Base-by-base conservation (phyloP, 768 basidiomycete genomes). In the Phlebiopsis flavidoalba region DNA sequence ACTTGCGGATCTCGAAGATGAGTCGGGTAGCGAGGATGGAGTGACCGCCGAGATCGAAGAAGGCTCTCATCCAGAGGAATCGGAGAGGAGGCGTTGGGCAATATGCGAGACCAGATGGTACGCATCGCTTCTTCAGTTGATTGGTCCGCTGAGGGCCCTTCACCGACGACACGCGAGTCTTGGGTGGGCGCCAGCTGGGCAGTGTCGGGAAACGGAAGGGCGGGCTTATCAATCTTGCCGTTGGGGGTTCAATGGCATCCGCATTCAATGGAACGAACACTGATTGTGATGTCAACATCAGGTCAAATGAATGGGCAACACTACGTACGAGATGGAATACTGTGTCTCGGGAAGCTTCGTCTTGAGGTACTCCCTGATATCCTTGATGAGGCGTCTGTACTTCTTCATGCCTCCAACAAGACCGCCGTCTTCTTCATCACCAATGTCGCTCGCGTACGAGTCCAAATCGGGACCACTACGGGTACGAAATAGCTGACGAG, bases 221-320 rank as follows among this genome's bases (percentile, higher is more conserved):
- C 91, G 0, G 97, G 96, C 71, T 98, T 99, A 79, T 99, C 97
- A 72, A 99, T 89, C 76, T 99, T 99, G 63, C 97, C 97, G 71
- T 98, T 99, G 7, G 97, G n/a, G 97, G 68, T 98, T 99, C 54
- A 99, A 83, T 19, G 97, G 97, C 91, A 99, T 96, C 58, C 94
- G 89, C 54, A n/a, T 83, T 83, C 26, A 99, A 83, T 0, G 97
- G 97, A 33, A 99, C 93, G 64, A 98, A 95, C 22, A 98, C 96
- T 92, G 70, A 11, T 33, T 37, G 26, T 36, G 14, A 46, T 35
- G 17, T 50, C 10, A 43, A 10, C 12, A 4, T 43, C 8, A 43
- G 3, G 40, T 12, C 10, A 17, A 8, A 3, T 12, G 37, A 43
- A 3, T 12, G 40, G 40, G 17, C 11, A 17, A 17, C 2, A 2